Base-by-base conservation (phyloP, 2,329 filamentous ascomycete species). In the Cytospora schulzeri region DNA sequence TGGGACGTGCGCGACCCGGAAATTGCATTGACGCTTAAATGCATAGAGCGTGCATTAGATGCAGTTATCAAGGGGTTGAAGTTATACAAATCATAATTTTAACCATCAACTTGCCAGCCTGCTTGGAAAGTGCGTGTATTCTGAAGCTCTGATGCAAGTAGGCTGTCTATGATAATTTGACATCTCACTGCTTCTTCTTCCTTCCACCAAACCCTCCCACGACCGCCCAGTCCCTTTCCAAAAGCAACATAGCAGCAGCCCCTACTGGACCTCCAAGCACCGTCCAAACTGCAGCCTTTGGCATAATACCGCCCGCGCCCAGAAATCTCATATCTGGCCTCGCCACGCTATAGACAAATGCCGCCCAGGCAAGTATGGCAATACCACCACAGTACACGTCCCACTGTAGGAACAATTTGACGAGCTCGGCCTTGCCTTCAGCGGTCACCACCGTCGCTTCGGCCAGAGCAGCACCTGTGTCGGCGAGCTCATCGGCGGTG, bases 321-420 rank as follows among this genome's bases (percentile, higher is more conserved):
- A n/a, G n/a, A n/a, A 70, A 58, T 4, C 52, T 6, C 38, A 67
- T 70, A 22, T 70, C 69, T 0, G 55, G 68, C 6, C 66, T 66
- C 12, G 74, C 71, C 35, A 67, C 73, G 22, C 71, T 29, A 55
- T 73, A 76, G 22, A 83, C 61, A 3, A 74, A 71, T 4, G 78
- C 59, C 4, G 78, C 76, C 82, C 82, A 85, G 6, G 81, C 38
- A 24, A 83, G 59, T 24, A 81, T 71, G 1, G 78, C 76, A 0
- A 69, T 64, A 0, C 77, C 76, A 1, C 79, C 80, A 35, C 80
- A 74, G 53, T 80, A 70, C 14, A 81, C 72, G 68, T 85, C 82
- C 77, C 80, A 84, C 41, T 81, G 77, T 33, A 85, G 67, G 66
- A 84, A 80, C 48, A 73, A 74, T 45, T 79, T 76, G 12, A 78